Conservation (phyloP, 352 stramenopile genomes). For the Phytophthora idaei region DNA sequence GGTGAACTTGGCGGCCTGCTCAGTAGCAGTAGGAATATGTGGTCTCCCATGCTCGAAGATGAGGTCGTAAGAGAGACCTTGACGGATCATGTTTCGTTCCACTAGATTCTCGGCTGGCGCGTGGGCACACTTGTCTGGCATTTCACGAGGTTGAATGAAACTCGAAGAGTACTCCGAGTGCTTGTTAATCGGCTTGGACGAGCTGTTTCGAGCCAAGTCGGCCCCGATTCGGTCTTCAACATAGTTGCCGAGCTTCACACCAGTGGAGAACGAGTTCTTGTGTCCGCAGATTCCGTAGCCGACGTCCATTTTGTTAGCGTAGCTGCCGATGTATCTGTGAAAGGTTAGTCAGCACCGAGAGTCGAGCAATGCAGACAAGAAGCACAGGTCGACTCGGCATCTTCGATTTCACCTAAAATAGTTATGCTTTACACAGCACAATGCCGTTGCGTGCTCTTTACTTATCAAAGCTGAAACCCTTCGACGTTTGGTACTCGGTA, state of each 20-base stretch:
- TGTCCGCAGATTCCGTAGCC: slow-evolving; percentile 82
- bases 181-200: slow-evolving; percentile 45
- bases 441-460: slow-evolving; percentile 11
- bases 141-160: slow-evolving; percentile 58
- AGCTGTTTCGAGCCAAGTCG: slow-evolving; percentile 46
- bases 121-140: slow-evolving; percentile 60
- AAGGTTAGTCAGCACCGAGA: background rate
- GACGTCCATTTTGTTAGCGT: slow-evolving; percentile 36
- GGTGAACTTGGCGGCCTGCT: slow-evolving; percentile 64
- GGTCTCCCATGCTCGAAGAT: slow-evolving; percentile 72
- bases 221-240: slow-evolving; percentile 80
- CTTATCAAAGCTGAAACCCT: background rate
- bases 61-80: slow-evolving; percentile 72
- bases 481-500: slow-evolving; percentile 42
- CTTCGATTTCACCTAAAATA: slow-evolving; percentile 19
- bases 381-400: background rate
- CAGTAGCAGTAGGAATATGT: slow-evolving; percentile 44
- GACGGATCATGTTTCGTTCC: slow-evolving; percentile 54
- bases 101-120: slow-evolving; percentile 56
- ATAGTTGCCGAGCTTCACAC: slow-evolving; percentile 84
- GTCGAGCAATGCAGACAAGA: slow-evolving; percentile 14
- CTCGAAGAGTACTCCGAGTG: slow-evolving; percentile 57
- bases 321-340: background rate
- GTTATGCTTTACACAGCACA: slow-evolving; percentile 9
- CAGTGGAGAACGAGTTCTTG: slow-evolving; percentile 83